phyloP scores from a whole-genome alignment of 805 yeast species.

The Aciculoconidium aculeatum region DNA sequence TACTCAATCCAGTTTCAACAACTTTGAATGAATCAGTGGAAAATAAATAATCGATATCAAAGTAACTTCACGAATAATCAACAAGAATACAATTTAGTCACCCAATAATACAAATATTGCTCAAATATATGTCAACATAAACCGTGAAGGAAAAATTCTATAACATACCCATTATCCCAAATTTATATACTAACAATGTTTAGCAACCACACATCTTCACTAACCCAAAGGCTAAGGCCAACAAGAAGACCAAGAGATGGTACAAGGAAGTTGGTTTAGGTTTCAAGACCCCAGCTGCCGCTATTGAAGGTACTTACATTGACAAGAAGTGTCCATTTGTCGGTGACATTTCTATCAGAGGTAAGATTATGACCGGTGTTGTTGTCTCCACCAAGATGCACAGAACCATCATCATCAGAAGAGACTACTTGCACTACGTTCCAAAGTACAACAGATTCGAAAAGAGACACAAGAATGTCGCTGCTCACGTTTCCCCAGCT shows the following conservation, averaged over 20 bases:
- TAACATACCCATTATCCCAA: neutral
- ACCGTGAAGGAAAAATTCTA: no score
- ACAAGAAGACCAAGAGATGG: constrained; percentile 99
- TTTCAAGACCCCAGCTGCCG: constrained; percentile 99
- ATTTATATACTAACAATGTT: constrained; percentile 31
- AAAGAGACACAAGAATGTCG: constrained; percentile 99
- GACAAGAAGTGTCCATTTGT: constrained; percentile 99
- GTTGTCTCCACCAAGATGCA: constrained; percentile 99
- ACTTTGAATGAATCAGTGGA: no score
- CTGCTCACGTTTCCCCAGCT: constrained; percentile 99
- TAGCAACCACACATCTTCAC: constrained; percentile 99
- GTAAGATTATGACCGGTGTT: constrained; percentile 98
- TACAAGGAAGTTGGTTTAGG: constrained; percentile 99
- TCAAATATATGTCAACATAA: no score
- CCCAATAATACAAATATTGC: no score
- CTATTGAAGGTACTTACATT: constrained; percentile 97
- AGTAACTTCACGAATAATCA: no score
- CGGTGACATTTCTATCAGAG: constrained; percentile 97
- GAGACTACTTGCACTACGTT: constrained; percentile 99
- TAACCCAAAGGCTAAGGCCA: constrained; percentile 99
- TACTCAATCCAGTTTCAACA: no score
- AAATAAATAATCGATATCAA: no score
- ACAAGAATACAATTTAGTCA: no score
- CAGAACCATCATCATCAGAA: constrained; percentile 99
- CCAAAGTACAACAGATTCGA: constrained; percentile 99